Base-by-base conservation (phyloP, 164 flowering plant species). In the Berberis vulgaris region DNA sequence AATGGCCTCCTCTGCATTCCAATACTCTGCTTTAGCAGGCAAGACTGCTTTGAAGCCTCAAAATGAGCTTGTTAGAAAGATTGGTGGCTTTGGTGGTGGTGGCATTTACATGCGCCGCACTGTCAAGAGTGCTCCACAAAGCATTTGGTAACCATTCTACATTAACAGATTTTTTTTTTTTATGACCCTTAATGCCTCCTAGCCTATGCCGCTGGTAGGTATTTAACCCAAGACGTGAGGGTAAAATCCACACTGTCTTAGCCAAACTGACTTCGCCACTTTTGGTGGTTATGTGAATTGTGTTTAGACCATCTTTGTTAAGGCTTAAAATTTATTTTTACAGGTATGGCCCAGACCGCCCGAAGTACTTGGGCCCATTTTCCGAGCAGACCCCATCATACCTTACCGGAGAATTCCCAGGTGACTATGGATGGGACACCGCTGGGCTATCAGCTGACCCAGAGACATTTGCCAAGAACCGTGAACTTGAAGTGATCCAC, bases 1-100 rank as follows among this genome's bases (percentile, higher is more conserved):
- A 5, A 76, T 76, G 79, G 79, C 82, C 42, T 49, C 83, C 70
- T 79, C 83, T 12, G 78, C 73, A 5, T 62, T 79, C 71, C 83
- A 79, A 60, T 64, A 45, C 57, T 77, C 83, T 26, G 73, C 80
- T 41, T 74, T 79, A 52, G 77, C 75, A 39, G 80, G 80, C 59
- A 78, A 79, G 67, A 68, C 75, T 0, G 72, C 70, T 47, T 56
- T 79, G 66, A 79, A 77, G 78, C 75, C 63, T 46, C 80, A 75
- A 70, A 73, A 75, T 71, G 80, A 79, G 75, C 80, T 79, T 46
- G 74, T 68, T 58, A 60, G 72, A 53, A 79, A 79, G 72, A 76
- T 73, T 8, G 83, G 79, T 45, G 60, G 52, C 74, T 61, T 41
- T 53, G 69, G 69, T 3, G 80, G 77, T 66, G 77, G 78, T 50